A percentile compares a stretch with the other conserved stretches of the same genome.
Conservation (phyloP, 305 asterid genomes). For the Plantago lanceolata region DNA sequence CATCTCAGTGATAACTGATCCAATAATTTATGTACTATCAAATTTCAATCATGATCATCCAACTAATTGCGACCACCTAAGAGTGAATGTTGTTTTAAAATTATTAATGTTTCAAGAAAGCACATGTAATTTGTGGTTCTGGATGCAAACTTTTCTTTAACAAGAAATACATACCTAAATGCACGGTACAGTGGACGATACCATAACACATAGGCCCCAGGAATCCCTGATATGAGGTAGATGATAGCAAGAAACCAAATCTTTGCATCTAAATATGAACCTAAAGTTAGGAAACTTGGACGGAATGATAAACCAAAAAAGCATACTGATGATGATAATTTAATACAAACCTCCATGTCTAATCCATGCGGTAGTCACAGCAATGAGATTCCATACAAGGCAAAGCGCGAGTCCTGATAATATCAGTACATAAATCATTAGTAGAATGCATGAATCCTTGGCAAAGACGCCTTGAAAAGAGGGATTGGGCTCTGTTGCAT, state of each 20-base stretch:
- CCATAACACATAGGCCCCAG: conserved; percentile 92
- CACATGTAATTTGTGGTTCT: not conserved
- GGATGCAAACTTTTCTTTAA: too few species aligned
- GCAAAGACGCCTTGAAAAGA: conserved; percentile 11
- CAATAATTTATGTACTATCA: not conserved
- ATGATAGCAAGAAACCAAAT: conserved; percentile 48
- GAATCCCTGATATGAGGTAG: conserved; percentile 88
- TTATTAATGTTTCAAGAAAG: not conserved
- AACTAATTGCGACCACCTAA: not conserved
- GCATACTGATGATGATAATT: not conserved
- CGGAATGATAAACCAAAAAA: not conserved
- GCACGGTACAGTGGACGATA: conserved; percentile 94
- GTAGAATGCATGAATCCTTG: not conserved
- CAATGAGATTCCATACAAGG: conserved; percentile 81
- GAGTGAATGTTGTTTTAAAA: too few species aligned
- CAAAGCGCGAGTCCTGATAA: conserved; percentile 68
- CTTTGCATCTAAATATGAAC: conserved; percentile 32
- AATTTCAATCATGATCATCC: not conserved
- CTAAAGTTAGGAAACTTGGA: conserved; percentile 23
- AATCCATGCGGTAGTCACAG: conserved; percentile 96
- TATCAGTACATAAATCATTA: conserved; percentile 27
- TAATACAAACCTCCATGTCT: conserved; percentile 69
- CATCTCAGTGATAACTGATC: not conserved
- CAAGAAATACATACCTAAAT: conserved; percentile 21
- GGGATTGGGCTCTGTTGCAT: conserved; percentile 14